Base-by-base conservation (phyloP, 164 flowering plant species). In the Magnolia officinalis region DNA sequence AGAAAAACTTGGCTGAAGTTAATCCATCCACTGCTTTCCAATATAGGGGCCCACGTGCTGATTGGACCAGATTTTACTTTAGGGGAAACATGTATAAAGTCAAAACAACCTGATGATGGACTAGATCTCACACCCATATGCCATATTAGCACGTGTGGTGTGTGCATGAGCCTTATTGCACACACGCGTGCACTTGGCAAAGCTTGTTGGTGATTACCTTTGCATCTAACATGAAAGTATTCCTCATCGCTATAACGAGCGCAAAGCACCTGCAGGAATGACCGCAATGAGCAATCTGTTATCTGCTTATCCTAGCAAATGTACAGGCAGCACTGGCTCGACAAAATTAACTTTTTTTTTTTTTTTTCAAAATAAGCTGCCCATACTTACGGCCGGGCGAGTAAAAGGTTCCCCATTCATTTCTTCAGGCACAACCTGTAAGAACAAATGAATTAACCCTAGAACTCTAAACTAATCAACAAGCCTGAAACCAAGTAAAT, bases 201-300 rank as follows among this genome's bases (percentile, higher is more conserved):
- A 55, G 18, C 61, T 55, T 21, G 64, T 19, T 13, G 13, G 67
- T 45, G 45, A 16, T 67, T 81, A 93, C 99, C 97, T 90, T 89
- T 88, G 83, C 98, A 96, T 85, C 95, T 85, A 78, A 86, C 75
- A 29, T 80, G 79, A 72, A 95, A 85, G 77, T 89, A 93, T 67
- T 95, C 98, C 78, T 93, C 97, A 80, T 95, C 98, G 74, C 91
- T 89, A 76, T 86, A 95, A 24, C 96, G 92, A 50, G 96, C 89
- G 83, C 98, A 93, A 64, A 95, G 86, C 67, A 93, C 97, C 98
- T 95, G 86, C 79, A 80, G 71, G 11, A 45, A 29, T 19, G 23
- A 61, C 73, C 51, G 51, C 63, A 63, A 71, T 1, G 31, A 67
- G 19, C 10, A 70, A 74, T 9, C 50, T 29, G 23, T 18, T 13